Percentiles rank a stretch among this genome's conserved stretches.
Conservation (phyloP, 768 basidiomycete genomes). For the Trametes punicea region DNA sequence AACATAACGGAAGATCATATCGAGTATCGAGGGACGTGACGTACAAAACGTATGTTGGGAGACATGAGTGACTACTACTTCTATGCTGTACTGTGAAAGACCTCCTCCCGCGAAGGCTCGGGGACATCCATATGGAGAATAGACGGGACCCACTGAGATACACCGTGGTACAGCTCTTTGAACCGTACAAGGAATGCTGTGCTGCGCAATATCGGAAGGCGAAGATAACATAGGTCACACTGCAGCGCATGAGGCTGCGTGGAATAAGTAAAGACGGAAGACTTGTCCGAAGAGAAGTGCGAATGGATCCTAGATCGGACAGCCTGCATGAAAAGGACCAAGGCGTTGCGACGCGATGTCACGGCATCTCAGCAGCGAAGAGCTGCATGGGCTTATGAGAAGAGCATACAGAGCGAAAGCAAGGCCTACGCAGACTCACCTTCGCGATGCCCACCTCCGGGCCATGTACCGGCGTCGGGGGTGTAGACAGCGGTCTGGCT, state of each 20-base stretch:
- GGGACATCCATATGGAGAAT: too few species aligned
- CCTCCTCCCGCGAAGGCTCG: too few species aligned
- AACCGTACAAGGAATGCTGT: too few species aligned
- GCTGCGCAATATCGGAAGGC: conserved; percentile 3
- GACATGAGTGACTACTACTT: too few species aligned
- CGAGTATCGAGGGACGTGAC: too few species aligned
- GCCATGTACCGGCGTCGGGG: conserved; percentile 17
- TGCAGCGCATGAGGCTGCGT: background rate
- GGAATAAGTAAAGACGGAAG: background rate
- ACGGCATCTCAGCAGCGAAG: conserved; percentile 28
- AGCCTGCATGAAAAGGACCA: too few species aligned
- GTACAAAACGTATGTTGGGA: too few species aligned
- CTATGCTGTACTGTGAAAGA: too few species aligned
- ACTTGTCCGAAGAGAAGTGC: background rate
- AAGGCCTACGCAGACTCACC: conserved; percentile 9
- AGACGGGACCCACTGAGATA: too few species aligned
- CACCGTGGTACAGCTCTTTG: too few species aligned
- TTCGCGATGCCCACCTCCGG: conserved; percentile 7
- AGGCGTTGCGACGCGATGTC: background rate
- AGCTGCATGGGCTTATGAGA: conserved; percentile 13
- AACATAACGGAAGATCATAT: too few species aligned
- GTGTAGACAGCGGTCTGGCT: conserved; percentile 26
- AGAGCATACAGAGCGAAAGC: background rate
- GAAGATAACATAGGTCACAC: conserved; percentile 7
- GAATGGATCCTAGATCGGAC: too few species aligned